phyloP scores from a whole-genome alignment of 306 rosid species.

The Trifolium dubium region DNA sequence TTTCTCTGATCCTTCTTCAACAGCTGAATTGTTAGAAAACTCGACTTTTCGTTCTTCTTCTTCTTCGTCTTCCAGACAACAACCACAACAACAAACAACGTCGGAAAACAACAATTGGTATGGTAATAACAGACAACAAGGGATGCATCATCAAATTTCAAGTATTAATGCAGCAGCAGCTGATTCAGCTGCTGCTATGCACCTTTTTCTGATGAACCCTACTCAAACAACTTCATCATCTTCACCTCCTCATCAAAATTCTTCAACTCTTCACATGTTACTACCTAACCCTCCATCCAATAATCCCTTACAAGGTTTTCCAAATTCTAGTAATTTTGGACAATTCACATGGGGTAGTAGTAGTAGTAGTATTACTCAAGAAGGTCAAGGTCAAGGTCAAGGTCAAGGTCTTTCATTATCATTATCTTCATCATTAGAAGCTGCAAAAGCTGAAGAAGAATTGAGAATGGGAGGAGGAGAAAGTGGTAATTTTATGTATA shows the following conservation, averaged over 20 bases:
- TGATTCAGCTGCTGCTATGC: conserved; percentile 98
- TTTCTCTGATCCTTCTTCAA: conserved; percentile 50
- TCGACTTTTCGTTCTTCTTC: conserved; percentile 44
- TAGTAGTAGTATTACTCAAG: conserved; percentile 36
- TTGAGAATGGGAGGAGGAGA: conserved; percentile 54
- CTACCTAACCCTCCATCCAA: conserved; percentile 68
- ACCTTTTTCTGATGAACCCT: conserved; percentile 89
- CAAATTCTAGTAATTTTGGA: conserved; percentile 57
- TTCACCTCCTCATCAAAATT: conserved; percentile 32
- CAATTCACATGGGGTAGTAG: conserved; percentile 66
- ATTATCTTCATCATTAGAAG: conserved; percentile 68
- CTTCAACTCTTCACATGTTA: conserved; percentile 74
- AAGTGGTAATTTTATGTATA: conserved; percentile 5
- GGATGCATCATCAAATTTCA: conserved; percentile 54
- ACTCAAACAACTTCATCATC: conserved; percentile 70
- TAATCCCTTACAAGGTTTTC: conserved; percentile 50
- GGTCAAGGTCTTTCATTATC: conserved; percentile 66
- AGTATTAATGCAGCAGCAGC: conserved; percentile 74
- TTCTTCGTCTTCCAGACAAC: conserved; percentile 34
- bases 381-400: conserved; percentile 7
- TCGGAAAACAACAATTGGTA: conserved; percentile 61
- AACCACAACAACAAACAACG: conserved; percentile 15
- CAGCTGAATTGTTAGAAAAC: conserved; percentile 61
- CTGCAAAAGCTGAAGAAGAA: conserved; percentile 77
- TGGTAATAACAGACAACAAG: conserved; percentile 55